Conservation (phyloP, 441 rosid genomes). For the Adansonia gregorii region DNA sequence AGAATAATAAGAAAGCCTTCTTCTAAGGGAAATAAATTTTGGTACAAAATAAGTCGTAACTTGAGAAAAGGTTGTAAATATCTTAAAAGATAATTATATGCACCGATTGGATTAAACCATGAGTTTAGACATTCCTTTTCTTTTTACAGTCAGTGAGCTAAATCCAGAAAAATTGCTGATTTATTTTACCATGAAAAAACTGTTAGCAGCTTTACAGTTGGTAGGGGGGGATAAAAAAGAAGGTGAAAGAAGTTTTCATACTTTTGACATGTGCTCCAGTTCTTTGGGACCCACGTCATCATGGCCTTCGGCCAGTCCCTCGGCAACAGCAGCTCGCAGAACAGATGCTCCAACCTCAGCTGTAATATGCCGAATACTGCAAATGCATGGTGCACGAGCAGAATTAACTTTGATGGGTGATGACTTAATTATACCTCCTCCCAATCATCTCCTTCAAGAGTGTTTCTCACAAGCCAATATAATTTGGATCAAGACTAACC, state of each 20-base stretch:
- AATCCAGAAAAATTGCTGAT: background rate
- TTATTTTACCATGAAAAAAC: background rate
- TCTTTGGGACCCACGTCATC: slow-evolving; percentile 77
- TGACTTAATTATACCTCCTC: background rate
- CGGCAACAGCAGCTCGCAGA: slow-evolving; percentile 78
- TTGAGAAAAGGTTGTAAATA: too few species aligned
- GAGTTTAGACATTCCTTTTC: background rate
- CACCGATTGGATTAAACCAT: too few species aligned
- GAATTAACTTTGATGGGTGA: background rate
- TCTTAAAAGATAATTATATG: too few species aligned
- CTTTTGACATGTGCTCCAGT: slow-evolving; percentile 84
- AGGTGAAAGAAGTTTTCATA: slow-evolving; percentile 30
- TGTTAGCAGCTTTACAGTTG: background rate
- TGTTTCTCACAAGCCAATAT: background rate
- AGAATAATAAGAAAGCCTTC: too few species aligned
- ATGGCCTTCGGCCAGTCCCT: slow-evolving; percentile 83
- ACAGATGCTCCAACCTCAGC: slow-evolving; percentile 98
- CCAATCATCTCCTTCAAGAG: background rate
- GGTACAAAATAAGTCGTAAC: too few species aligned
- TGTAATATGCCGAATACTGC: slow-evolving; percentile 83
- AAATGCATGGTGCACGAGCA: slow-evolving; percentile 49
- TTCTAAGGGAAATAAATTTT: too few species aligned
- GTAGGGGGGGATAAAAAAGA: background rate
- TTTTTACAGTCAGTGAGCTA: background rate
- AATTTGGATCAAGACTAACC: background rate